Base-by-base conservation (phyloP, 305 asterid species). In the Plantago rigida region DNA sequence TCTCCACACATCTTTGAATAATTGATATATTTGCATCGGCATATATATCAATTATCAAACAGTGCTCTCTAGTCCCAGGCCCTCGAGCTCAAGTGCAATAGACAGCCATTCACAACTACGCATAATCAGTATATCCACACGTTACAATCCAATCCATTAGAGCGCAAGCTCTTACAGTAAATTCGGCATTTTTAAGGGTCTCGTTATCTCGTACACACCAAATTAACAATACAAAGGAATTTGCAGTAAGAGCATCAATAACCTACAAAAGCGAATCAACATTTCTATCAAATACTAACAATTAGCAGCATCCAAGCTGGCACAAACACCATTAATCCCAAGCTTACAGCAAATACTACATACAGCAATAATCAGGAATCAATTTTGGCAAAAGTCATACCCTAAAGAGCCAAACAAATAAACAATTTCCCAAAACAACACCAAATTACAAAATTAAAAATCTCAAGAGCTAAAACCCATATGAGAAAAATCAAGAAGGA, bases 381-480 rank as follows among this genome's bases (percentile, higher is more conserved):
- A 65, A 62, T 39, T 51, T 29, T 11, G 63, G 22, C 3, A 51
- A 53, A 66, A 59, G 29, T 44, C 13, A 41, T 41, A 19, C 60
- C 59, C n/a, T 54, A 51, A 56, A 29, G 13, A 9, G 4, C 67
- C 60, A 31, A 64, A 24, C 34, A 42, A 48, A 45, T 0, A 45
- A 5, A 34, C 1, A 17, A 36, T 48, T 2, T 13, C 0, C 14
- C 55, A 22, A 45, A 10, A 44, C 29, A 68, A 48, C 50, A 13
- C 66, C 17, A 58, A 65, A 29, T 57, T 51, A 11, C 13, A 53
- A 12, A 9, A 57, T 22, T 47, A 56, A 62, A 75, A 48, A 56
- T 68, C 71, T 62, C n/a, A 22, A 66, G 66, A 64, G 61, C 10
- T 65, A 19, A 44, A 15, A 60, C 48, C 44, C 3, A 69, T 59